Evolutionary conservation across 345 rosid species (phyloP).

Genomic region (Dipteronia dyeriana): DNA sequence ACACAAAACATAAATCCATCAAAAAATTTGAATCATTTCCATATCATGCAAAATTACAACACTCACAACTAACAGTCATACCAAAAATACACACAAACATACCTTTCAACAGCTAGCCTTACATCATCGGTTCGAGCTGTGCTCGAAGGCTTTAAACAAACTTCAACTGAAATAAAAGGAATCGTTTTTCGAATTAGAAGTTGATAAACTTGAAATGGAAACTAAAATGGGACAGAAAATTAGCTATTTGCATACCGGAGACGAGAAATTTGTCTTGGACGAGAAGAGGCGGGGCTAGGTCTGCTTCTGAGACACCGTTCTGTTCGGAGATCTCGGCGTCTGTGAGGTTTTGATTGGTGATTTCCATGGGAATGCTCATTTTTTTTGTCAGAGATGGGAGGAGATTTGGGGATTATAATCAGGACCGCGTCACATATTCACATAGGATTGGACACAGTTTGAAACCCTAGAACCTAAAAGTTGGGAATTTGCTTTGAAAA

Average conservation of each 20-base stretch:
- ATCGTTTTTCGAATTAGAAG: not conserved
- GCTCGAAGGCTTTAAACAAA: conserved; percentile 87
- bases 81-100: not conserved
- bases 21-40: not conserved
- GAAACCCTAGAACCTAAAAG: conserved; percentile 10
- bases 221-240: not conserved
- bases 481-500: not conserved
- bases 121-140: conserved; percentile 73
- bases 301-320: conserved; percentile 24
- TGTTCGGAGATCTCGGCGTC: conserved; percentile 29
- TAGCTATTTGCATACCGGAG: conserved; percentile 46
- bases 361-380: conserved; percentile 74
- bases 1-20: conserved; percentile 8
- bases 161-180: conserved; percentile 62
- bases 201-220: not conserved
- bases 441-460: not conserved
- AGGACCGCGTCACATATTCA: conserved; percentile 7
- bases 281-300: conserved; percentile 35
- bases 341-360: conserved; percentile 38
- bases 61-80: not conserved
- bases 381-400: conserved; percentile 1
- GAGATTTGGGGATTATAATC: conserved; percentile 15
- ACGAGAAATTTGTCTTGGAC: conserved; percentile 56
- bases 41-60: not conserved
- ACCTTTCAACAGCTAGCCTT: conserved; percentile 74